Conservation (phyloP, 2,329 filamentous ascomycete genomes). For the Monilinia vaccinii-corymbosi region DNA sequence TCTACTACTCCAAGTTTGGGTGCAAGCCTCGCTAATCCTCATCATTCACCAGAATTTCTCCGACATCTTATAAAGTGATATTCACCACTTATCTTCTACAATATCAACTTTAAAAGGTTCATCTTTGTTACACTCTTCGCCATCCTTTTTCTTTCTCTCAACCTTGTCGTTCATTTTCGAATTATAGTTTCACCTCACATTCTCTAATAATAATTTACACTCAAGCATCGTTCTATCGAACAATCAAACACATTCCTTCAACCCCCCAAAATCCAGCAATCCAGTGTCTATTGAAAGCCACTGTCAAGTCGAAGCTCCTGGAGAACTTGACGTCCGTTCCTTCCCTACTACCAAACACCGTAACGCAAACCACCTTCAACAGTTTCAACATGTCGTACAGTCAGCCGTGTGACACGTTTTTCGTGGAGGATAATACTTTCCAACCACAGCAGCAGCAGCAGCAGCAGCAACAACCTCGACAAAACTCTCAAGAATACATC, state of each 20-base stretch:
- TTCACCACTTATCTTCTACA: slow-evolving; percentile 16
- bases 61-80: slow-evolving; percentile 9
- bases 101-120: slow-evolving; percentile 13
- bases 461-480: slow-evolving; percentile 19
- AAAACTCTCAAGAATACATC: slow-evolving; percentile 57
- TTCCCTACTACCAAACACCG: slow-evolving; percentile 16
- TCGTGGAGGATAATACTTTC: slow-evolving; percentile 46
- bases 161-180: slow-evolving; percentile 27
- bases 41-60: slow-evolving; percentile 6
- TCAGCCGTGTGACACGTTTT: slow-evolving; percentile 57
- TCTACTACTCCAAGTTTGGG: background rate
- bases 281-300: slow-evolving; percentile 22
- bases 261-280: slow-evolving; percentile 17
- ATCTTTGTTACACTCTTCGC: slow-evolving; percentile 11
- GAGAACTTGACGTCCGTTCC: slow-evolving; percentile 31
- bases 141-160: slow-evolving; percentile 14
- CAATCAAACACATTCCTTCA: slow-evolving; percentile 26
- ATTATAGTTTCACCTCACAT: slow-evolving; percentile 20
- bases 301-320: slow-evolving; percentile 31
- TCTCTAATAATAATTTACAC: slow-evolving; percentile 29
- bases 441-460: background rate
- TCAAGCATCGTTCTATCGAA: slow-evolving; percentile 20
- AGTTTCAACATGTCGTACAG: slow-evolving; percentile 24
- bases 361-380: slow-evolving; percentile 8
- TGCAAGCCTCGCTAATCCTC: slow-evolving; percentile 6